These are phyloP conservation scores for Brassica nigra DNA, from an alignment of 345 rosid species.

Conservation along the genomic window DNA sequence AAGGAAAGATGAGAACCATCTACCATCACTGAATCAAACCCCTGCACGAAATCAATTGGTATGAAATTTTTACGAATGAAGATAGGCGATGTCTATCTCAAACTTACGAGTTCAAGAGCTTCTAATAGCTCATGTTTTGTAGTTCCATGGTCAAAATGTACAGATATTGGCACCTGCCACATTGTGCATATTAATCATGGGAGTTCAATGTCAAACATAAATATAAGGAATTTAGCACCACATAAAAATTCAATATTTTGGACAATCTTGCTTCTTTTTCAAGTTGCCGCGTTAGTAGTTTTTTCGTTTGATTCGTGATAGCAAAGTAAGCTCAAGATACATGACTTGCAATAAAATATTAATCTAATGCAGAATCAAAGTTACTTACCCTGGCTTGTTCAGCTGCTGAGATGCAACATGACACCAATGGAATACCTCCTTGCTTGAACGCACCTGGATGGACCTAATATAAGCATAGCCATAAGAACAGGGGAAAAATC, in stretches of 20 bases:
- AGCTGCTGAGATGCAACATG: constrained; percentile 85
- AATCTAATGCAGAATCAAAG: constrained; percentile 5
- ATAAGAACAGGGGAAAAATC: background rate
- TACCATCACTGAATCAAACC: constrained; percentile 92
- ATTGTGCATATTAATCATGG: constrained; percentile 9
- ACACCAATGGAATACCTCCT: constrained; percentile 80
- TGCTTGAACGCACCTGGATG: constrained; percentile 88
- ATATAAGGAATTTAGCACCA: background rate
- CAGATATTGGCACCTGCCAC: constrained; percentile 86
- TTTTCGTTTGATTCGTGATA: background rate
- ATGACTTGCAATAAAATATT: background rate
- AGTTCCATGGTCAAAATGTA: constrained; percentile 95
- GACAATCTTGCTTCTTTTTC: background rate
- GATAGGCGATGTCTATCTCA: background rate
- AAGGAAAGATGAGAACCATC: constrained; percentile 93
- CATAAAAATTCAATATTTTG: background rate
- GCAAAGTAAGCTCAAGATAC: constrained; percentile 5
- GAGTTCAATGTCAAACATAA: constrained; percentile 1
- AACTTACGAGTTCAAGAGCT: constrained; percentile 74
- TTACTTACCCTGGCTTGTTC: constrained; percentile 78
- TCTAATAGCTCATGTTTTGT: constrained; percentile 77
- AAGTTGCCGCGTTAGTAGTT: background rate
- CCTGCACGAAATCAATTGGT: constrained; percentile 49
- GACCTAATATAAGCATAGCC: constrained; percentile 51
- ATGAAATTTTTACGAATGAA: constrained; percentile 18